Evolutionary conservation across 768 basidiomycete genomes (phyloP), one percentile per base, ranked within the genome.

Genomic region (Russula sp.): DNA sequence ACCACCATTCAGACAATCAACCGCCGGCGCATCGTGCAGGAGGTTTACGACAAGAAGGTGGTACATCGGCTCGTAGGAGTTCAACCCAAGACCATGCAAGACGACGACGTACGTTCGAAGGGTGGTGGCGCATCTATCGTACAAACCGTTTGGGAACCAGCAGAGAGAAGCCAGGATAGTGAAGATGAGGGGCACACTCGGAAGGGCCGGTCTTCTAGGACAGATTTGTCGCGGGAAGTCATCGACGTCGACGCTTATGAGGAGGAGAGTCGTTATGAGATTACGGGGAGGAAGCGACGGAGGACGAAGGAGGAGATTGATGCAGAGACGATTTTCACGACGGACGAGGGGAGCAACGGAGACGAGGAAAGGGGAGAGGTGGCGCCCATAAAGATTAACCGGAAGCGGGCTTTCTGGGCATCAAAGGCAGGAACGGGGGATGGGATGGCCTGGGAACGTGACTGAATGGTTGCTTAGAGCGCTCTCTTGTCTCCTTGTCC

Each of bases 11-110:
- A 92, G 89, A 90, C 86, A 1, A 82, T 91, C 58, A 88, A 88
- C 62, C 88, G 90, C 69, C 83, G 92, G 32, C 78, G 77, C 54
- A 77, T 89, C 2, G 82, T 91, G 2, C 80, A 84, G 70, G 88
- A 91, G 64, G 77, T 92, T 16, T 88, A 89, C 71, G 76, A 87
- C 67, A 78, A 79, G 59, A 74, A 80, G 59, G 72, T 76, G 1
- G 72, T 93, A 58, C 91, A 93, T 65, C 75, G 79, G 26, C 75
- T 86, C 57, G 75, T 90, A 14, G 83, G 81, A 5, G 74, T 86
- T 30, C 57, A 69, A 18, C 71, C 72, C 10, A 59, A 55, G 22
- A 50, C 70, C 2, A 38, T 59, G 26, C 30, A 53, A 48, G 63
- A 70, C 20, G 63, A 70, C 20, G 52, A n/a, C 16, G 48, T n/a